Evolutionary conservation across 768 basidiomycete genomes (phyloP).

Genomic region (Hydnum rufescens): DNA sequence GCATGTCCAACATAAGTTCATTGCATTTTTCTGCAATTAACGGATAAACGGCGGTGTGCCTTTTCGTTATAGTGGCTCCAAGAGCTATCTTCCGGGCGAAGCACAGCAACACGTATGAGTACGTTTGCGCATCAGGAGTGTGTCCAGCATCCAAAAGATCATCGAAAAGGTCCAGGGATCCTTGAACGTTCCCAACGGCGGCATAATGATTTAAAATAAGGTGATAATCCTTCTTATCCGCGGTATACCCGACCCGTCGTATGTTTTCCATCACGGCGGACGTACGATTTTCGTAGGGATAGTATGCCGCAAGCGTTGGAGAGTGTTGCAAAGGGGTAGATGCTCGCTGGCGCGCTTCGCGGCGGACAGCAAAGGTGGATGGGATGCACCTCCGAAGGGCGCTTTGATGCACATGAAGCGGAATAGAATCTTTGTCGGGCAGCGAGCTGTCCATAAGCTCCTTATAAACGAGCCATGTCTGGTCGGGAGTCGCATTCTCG

Average conservation of each 20-base stretch:
- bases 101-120: conserved; percentile 44
- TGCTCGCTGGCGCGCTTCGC: neutral
- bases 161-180: conserved; percentile 37
- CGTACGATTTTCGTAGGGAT: conserved; percentile 46
- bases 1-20: conserved; percentile 40
- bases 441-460: neutral
- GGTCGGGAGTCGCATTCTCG: neutral
- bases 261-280: conserved; percentile 53
- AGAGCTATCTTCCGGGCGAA: conserved; percentile 47
- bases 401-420: neutral
- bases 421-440: neutral
- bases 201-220: conserved; percentile 59
- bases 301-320: neutral
- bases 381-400: neutral
- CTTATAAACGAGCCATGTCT: neutral
- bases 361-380: neutral
- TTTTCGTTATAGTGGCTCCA: conserved; percentile 27
- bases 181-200: conserved; percentile 47
- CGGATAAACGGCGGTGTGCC: neutral
- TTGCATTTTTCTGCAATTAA: conserved; percentile 27
- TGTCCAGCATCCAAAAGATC: conserved; percentile 31
- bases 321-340: neutral
- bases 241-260: conserved; percentile 28
- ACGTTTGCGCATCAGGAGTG: conserved; percentile 34
- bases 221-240: conserved; percentile 45